Conservation (phyloP, 495 filamentous ascomycete species). For the Xylaria telfairii region DNA sequence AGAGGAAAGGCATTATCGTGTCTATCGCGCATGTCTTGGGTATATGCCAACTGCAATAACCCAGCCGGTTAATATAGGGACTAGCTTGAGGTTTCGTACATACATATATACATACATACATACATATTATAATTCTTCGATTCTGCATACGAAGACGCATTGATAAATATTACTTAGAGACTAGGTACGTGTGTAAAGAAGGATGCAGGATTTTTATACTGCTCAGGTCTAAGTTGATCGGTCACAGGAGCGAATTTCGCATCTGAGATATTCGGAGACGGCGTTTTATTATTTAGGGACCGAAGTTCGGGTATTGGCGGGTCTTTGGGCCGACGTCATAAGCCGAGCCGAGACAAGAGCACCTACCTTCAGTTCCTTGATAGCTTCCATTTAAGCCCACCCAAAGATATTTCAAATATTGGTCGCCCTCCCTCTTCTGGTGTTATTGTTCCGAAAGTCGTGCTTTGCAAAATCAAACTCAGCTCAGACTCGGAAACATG, state of each 20-base stretch:
- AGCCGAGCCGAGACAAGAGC: slow-evolving; percentile 17
- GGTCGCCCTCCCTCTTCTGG: neutral
- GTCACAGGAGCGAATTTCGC: neutral
- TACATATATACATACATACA: slow-evolving; percentile 32
- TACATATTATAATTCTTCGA: slow-evolving; percentile 21
- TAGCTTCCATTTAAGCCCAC: neutral
- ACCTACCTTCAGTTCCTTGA: too few relatives aligned
- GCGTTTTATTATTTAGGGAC: neutral
- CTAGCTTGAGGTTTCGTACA: slow-evolving; percentile 23
- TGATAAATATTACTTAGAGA: neutral
- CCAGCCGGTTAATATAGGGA: slow-evolving; percentile 4
- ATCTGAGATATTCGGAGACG: neutral
- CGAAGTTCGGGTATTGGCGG: slow-evolving; percentile 23
- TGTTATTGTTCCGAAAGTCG: neutral
- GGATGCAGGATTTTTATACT: slow-evolving; percentile 7
- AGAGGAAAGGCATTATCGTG: slow-evolving; percentile 7
- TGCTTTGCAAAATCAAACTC: neutral
- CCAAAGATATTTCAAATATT: neutral
- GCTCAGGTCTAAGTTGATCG: neutral
- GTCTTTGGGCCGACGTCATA: slow-evolving; percentile 23
- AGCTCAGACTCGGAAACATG: slow-evolving; percentile 26
- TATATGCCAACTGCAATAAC: neutral
- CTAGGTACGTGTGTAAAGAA: neutral
- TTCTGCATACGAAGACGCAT: neutral
- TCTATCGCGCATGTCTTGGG: slow-evolving; percentile 1